Evolutionary conservation across 2,329 filamentous ascomycete genomes (phyloP), one percentile per base, ranked within the genome.

Genomic region (Elsinoe australis): DNA sequence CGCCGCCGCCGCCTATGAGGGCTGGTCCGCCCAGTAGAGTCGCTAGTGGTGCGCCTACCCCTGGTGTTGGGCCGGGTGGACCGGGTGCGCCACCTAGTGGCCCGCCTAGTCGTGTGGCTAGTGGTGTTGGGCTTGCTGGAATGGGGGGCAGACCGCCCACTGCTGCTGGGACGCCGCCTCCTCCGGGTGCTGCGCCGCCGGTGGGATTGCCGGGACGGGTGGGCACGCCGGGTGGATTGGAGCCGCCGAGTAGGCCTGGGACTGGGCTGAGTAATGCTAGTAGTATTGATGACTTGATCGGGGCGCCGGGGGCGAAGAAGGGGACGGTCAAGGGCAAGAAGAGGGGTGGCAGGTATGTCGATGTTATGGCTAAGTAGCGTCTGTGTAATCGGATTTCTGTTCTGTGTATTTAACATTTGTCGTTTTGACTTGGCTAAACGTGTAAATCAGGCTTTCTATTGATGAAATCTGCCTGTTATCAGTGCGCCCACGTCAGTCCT

Each of bases 181-280:
- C 60, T 26, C 55, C 64, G 22, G 39, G 39, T 61, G n/a, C n/a
- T n/a, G 62, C 28, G 63, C 48, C 66, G 6, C 62, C 66, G 4
- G 61, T 61, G n/a, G n/a, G n/a, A n/a, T n/a, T n/a, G 39, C 59
- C 64, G 15, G 61, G 64, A 2, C 56, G 63, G 15, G 64, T 14
- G 32, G 45, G 45, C 2, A 48, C 45, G 32, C 45, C 45, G 2
- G 45, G 12, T 24, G 36, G 45, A 33, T 39, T 48, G 33, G 45
- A 68, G n/a, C 82, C 81, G 8, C 79, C 80, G 2, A 82, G 78
- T 59, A 72, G 85, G 53, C 88, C 88, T 3, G 67, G 79, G 4
- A 94, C 87, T 2, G 83, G 85, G 53, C 81, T 95, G 74, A 94
- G 87, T 66, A 87, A 87, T 61, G 87, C 87, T n/a, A 94, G 83